Base-by-base conservation (phyloP, 768 basidiomycete genomes). In the Mycena polygramma region DNA sequence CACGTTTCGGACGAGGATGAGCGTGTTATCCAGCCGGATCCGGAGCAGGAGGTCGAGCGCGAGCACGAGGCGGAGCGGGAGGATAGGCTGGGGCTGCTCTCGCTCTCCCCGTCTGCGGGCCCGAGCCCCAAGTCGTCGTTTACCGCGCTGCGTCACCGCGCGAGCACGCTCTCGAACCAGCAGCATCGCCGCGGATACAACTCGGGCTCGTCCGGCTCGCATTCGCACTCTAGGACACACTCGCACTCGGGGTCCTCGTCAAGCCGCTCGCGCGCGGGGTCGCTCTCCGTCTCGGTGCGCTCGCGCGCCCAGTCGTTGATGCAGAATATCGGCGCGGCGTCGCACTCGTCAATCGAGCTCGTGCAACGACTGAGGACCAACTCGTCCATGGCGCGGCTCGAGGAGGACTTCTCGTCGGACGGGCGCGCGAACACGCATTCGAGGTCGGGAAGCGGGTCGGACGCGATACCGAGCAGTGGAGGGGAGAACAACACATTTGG, bases 401-500 rank as follows among this genome's bases (percentile, higher is more conserved):
- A 90, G 70, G 90, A 91, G 65, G 88, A 88, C 55, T 76, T 77
- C 14, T 65, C 65, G 66, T 65, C 65, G 66, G 78, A 63, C 55
- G 63, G 30, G 59, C 62, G 69, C 13, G 51, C 60, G 60, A 77
- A 66, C 1, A 83, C 84, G 6, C 86, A 86, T 77, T 86, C 85
- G 43, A 76, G 86, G 71, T 83, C 84, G 37, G 89, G 88, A 30
- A 89, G 88, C 69, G 85, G 82, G 53, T 85, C 83, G 60, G 83
- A 86, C 45, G 87, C 84, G 49, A 75, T 82, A 22, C 79, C 80
- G 61, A 86, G 85, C 73, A 88, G 85, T 55, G 83, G 85, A 0
- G 83, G 84, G 0, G 92, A 93, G 75, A 92, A 92, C 76, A 86
- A 93, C 77, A 94, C 93, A 11, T 94, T 94, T 79, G 93, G 93